Percentiles rank a stretch among this genome's conserved stretches.
These are phyloP conservation scores for Citrus medica DNA, from an alignment of 345 rosid species.

Conservation along the genomic window DNA sequence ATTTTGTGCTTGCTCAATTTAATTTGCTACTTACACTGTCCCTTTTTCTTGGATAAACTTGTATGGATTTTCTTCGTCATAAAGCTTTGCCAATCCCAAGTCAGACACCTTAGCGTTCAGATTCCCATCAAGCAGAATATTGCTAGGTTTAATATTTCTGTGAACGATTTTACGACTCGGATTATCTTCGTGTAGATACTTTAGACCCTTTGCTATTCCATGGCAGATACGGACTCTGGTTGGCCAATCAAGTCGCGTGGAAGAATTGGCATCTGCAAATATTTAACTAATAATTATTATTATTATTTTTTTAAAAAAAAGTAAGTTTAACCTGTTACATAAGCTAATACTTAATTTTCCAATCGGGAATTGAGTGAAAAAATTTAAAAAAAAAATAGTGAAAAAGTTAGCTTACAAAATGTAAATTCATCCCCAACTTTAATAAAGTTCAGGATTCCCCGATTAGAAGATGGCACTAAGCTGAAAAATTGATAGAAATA, in stretches of 20 bases:
- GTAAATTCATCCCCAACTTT: too few species aligned
- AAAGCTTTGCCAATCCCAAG: constrained; percentile 15
- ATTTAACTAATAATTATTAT: neutral
- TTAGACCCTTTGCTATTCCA: constrained; percentile 15
- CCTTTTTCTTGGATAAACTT: neutral
- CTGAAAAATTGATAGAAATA: too few species aligned
- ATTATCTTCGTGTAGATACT: constrained; percentile 13
- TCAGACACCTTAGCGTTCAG: constrained; percentile 11
- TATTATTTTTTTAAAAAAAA: too few species aligned
- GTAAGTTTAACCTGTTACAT: too few species aligned
- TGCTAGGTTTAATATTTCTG: constrained; percentile 13
- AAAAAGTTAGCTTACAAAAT: too few species aligned
- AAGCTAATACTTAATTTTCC: too few species aligned
- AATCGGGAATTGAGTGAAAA: too few species aligned
- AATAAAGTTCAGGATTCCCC: too few species aligned
- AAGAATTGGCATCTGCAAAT: neutral
- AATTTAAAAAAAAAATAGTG: too few species aligned
- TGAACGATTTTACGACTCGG: constrained; percentile 5
- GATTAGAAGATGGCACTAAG: too few species aligned
- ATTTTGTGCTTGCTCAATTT: neutral
- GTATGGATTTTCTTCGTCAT: constrained; percentile 11
- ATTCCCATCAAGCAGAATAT: constrained; percentile 15
- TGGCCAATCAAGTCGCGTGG: neutral
- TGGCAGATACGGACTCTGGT: constrained; percentile 3
- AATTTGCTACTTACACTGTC: neutral